Percentiles rank a stretch among this genome's conserved stretches.
Evolutionary conservation across 2,329 filamentous ascomycete genomes (phyloP).

Genomic region (Scedosporium minutisporum): DNA sequence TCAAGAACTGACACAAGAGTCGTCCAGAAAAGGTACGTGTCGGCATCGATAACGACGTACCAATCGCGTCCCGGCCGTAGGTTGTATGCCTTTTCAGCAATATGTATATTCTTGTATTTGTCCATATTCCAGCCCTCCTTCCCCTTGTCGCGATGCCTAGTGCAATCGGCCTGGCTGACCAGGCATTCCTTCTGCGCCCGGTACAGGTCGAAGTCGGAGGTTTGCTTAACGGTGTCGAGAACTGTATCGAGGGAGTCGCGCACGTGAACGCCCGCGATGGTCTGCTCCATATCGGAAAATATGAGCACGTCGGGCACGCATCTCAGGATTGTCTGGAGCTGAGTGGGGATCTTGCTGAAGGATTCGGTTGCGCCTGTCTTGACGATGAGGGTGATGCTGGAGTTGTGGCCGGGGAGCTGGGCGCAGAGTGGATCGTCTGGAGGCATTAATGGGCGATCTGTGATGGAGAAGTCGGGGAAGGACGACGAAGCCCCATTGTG

Average conservation of each 20-base stretch:
- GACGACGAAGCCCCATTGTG: background rate
- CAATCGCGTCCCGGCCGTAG: conserved; percentile 43
- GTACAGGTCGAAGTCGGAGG: conserved; percentile 37
- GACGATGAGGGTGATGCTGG: conserved; percentile 40
- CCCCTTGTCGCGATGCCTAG: conserved; percentile 9
- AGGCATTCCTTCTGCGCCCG: conserved; percentile 34
- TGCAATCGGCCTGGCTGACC: conserved; percentile 35
- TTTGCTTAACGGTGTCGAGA: conserved; percentile 24
- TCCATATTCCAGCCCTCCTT: conserved; percentile 42
- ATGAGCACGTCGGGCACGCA: conserved; percentile 46
- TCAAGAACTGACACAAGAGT: conserved; percentile 42
- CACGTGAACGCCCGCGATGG: conserved; percentile 35
- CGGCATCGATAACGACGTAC: conserved; percentile 52
- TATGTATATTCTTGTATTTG: conserved; percentile 53
- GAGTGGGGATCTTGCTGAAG: conserved; percentile 43
- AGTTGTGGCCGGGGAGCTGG: conserved; percentile 29
- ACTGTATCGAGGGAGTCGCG: conserved; percentile 32
- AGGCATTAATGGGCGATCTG: conserved; percentile 3
- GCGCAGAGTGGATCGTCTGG: conserved; percentile 22
- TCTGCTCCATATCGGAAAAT: conserved; percentile 48
- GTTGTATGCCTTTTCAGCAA: conserved; percentile 45
- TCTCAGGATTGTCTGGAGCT: conserved; percentile 43
- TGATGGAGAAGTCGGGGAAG: conserved; percentile 2
- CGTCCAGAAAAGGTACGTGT: conserved; percentile 47
- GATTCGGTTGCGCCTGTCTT: conserved; percentile 51